Evolutionary conservation across 75 land plant species (phyloP), one percentile per base, ranked within the genome.

Genomic region (Isoetes taiwanensis): DNA sequence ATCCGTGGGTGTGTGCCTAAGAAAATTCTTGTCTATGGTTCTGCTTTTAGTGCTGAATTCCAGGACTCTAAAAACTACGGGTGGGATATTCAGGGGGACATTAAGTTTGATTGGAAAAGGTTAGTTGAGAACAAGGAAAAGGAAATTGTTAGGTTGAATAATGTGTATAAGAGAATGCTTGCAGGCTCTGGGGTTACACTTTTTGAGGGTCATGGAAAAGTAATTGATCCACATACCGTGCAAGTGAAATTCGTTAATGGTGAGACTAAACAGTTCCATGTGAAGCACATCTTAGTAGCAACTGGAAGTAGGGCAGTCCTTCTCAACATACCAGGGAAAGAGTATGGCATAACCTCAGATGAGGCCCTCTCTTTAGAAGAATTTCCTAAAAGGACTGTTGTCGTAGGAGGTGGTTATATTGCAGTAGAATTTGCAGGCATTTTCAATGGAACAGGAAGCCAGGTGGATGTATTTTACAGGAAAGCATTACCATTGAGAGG

Each of bases 1-100:
- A 71, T 93, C 30, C 98, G 95, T 63, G 98, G 98, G 33, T 93
- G 98, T 73, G 98, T 93, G 30, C 98, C 98, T 11, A 93, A 93
- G 74, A 93, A 87, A 69, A 93, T 93, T 38, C 56, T 93, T 58
- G 90, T 93, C 0, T 93, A 93, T 66, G 95, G 85, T 34, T 82
- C 96, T 32, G 21, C 76, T 9, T 88, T 81, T 63, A 59, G 83
- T 29, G 69, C 72, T 64, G 98, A 93, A 73, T 80, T 80, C 27
- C 62, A 88, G 96, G 99, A 94, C 70, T 75, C 86, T 0, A 79
- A 73, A 35, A 80, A 71, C 52, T 88, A 71, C 68, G 96, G 99
- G 1, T 94, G 99, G 99, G 79, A 88, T 26, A 40, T 88, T 53
- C 59, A 69, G 54, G 96, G 86, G 27, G 66, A 75, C 34, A 61